A percentile compares a stretch with the other conserved stretches of the same genome.
These are phyloP conservation scores for Cyberlindnera sargentensis DNA, from an alignment of 805 yeast species.

Conservation along the genomic window DNA sequence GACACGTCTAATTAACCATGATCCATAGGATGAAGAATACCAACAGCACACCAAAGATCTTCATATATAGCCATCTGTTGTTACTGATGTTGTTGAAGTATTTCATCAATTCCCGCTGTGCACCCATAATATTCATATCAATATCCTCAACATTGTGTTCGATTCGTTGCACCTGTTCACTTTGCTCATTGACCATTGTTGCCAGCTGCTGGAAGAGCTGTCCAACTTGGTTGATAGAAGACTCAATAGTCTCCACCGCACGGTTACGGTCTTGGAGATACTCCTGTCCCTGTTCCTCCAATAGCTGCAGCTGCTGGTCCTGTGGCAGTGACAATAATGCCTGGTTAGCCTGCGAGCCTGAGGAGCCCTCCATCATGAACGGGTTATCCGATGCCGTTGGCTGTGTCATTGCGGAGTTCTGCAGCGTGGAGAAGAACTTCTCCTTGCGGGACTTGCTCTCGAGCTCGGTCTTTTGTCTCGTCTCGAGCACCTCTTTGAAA, in stretches of 20 bases:
- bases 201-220: slow-evolving; percentile 90
- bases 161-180: slow-evolving; percentile 91
- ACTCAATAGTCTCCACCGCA: slow-evolving; percentile 94
- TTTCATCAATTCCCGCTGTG: slow-evolving; percentile 87
- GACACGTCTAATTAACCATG: slow-evolving; percentile 44
- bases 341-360: slow-evolving; percentile 2
- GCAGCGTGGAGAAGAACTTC: slow-evolving; percentile 54
- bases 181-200: slow-evolving; percentile 96
- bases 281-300: slow-evolving; percentile 73
- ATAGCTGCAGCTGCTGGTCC: slow-evolving; percentile 70
- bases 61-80: slow-evolving; percentile 87
- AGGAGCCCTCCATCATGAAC: slow-evolving; percentile 24
- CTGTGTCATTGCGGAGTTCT: slow-evolving; percentile 14
- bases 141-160: slow-evolving; percentile 95
- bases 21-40: slow-evolving; percentile 76
- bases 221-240: slow-evolving; percentile 97
- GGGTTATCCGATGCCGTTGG: slow-evolving; percentile 29
- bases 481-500: slow-evolving; percentile 82
- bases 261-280: slow-evolving; percentile 78
- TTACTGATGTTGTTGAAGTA: slow-evolving; percentile 83
- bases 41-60: slow-evolving; percentile 81
- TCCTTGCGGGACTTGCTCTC: slow-evolving; percentile 77
- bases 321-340: slow-evolving; percentile 69
- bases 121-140: slow-evolving; percentile 81
- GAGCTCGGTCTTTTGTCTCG: slow-evolving; percentile 77